Evolutionary conservation across 257 asterid genomes (phyloP).

Genomic region (Scutellaria galericulata): DNA sequence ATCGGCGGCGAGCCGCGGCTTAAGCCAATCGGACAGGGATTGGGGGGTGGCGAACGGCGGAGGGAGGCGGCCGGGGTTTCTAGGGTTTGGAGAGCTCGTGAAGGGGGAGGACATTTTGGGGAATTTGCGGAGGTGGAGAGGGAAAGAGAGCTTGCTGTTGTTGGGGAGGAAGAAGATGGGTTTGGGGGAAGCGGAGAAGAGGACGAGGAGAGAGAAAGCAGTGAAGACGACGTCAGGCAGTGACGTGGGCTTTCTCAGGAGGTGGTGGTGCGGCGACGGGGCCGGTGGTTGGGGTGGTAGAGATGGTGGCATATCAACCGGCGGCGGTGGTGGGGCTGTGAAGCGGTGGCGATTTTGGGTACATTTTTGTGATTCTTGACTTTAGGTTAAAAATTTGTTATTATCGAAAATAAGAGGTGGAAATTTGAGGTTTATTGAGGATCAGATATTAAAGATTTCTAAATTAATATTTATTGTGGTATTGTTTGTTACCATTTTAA

Average conservation of each 20-base stretch:
- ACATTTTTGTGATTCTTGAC: constrained; percentile 25
- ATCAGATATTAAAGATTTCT: constrained; percentile 42
- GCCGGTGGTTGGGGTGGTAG: constrained; percentile 50
- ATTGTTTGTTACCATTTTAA: not conserved
- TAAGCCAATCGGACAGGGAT: constrained; percentile 89
- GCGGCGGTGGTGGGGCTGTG: constrained; percentile 48
- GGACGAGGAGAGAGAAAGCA: constrained; percentile 71
- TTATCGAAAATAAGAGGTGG: constrained; percentile 48
- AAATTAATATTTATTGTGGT: not conserved
- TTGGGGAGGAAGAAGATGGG: constrained; percentile 48
- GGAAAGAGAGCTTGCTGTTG: constrained; percentile 54
- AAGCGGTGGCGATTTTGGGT: constrained; percentile 25
- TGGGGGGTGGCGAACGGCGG: constrained; percentile 81
- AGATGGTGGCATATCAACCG: constrained; percentile 50
- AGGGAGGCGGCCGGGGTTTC: constrained; percentile 42
- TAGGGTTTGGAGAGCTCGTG: constrained; percentile 43
- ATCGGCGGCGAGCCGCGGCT: constrained; percentile 74
- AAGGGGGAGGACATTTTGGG: constrained; percentile 64
- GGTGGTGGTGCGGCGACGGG: constrained; percentile 43
- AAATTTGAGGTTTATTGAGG: constrained; percentile 36
- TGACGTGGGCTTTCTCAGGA: constrained; percentile 56
- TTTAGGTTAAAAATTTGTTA: constrained; percentile 4
- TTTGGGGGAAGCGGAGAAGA: constrained; percentile 69
- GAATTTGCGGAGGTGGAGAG: constrained; percentile 54
- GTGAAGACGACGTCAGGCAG: constrained; percentile 78